A percentile compares a stretch with the other conserved stretches of the same genome.
phyloP scores from a whole-genome alignment of 2,329 filamentous ascomycete species.

The Calonectria pseudoreteaudii region DNA sequence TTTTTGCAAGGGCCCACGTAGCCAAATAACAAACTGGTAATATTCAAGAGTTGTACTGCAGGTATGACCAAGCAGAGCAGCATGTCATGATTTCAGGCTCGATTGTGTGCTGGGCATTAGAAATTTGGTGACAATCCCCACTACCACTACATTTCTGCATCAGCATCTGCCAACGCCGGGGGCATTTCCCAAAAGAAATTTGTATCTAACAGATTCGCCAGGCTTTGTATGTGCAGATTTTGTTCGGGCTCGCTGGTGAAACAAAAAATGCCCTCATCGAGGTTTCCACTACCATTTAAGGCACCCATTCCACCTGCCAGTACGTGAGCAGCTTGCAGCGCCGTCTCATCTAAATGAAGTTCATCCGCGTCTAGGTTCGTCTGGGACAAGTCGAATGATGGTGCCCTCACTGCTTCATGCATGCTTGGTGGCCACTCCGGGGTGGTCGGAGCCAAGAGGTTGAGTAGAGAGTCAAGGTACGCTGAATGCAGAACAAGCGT shows the following conservation, averaged over 20 bases:
- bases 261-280: not conserved
- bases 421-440: not conserved
- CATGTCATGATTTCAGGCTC: no score
- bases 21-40: no score
- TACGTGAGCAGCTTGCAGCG: not conserved
- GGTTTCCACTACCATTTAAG: not conserved
- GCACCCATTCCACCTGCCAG: not conserved
- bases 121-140: not conserved
- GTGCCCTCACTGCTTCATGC: not conserved
- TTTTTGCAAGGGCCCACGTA: no score
- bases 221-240: not conserved
- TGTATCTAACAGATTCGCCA: not conserved
- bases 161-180: not conserved
- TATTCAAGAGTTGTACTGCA: no score
- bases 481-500: conserved; percentile 13
- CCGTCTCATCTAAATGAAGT: not conserved
- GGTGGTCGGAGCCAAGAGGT: not conserved
- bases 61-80: not conserved
- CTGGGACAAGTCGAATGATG: not conserved
- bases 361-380: not conserved
- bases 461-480: conserved; percentile 19
- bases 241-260: not conserved
- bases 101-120: no score
- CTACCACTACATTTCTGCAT: not conserved
- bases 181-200: not conserved